Base-by-base conservation (phyloP, 2,329 filamentous ascomycete genomes). In the Thelonectria olida region DNA sequence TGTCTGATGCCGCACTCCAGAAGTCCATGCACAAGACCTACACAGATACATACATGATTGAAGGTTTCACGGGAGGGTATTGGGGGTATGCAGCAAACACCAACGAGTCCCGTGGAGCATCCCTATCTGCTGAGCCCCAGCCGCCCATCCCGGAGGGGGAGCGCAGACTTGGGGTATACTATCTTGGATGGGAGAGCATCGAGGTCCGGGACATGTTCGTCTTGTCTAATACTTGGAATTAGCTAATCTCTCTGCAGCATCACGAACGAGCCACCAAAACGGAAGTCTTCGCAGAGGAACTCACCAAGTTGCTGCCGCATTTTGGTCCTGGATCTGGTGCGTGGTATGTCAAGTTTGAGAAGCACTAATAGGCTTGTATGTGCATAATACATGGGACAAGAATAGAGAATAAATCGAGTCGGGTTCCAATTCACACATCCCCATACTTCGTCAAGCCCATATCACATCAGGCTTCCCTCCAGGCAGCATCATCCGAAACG, bases 401-500 rank as follows among this genome's bases (percentile, higher is more conserved):
- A n/a, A n/a, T n/a, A n/a, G n/a, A n/a, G n/a, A n/a, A n/a, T n/a
- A n/a, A n/a, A n/a, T n/a, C n/a, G n/a, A n/a, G 25, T 27, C 25
- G 6, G 25, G 25, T 9, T 27, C 25, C 31, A 10, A 22, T 23
- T 41, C 49, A n/a, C n/a, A n/a, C n/a, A n/a, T n/a, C 22, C 19
- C 22, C 34, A 41, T 17, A 27, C n/a, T 36, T 15, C 5, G 34
- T 55, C 25, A 56, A 6, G 54, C 20, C 69, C 69, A 69, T 0
- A 63, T 67, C 8, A 72, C 20, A 41, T 74, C 71, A 6, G 69
- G 70, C 10, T 64, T 72, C 1, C 72, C 74, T 0, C 70, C 69
- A 0, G 74, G 74, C n/a, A 75, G 56, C 69, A 75, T 76, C 31
- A 76, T 73, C 0, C 72, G 64, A n/a, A 76, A 66, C 1, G 69